Conservation (phyloP, 805 yeast species). For the Wickerhamia fluorescens region DNA sequence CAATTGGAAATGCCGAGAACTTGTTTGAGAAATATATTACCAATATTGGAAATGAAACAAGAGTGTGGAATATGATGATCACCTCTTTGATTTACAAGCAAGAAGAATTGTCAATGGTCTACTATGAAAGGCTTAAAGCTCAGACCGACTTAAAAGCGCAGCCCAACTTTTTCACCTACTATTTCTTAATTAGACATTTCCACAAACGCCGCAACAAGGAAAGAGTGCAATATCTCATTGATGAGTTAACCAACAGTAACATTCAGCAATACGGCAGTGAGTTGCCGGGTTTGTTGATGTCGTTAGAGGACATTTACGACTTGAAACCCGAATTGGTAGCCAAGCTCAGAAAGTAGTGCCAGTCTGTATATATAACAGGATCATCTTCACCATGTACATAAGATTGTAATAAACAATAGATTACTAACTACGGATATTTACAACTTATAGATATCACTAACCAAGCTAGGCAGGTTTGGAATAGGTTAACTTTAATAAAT, state of each 20-base stretch:
- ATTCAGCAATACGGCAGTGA: constrained; percentile 29
- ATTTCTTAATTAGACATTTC: constrained; percentile 38
- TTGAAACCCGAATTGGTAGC: constrained; percentile 6
- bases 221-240: constrained; percentile 28
- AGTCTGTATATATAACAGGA: too few species aligned
- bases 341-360: constrained; percentile 1
- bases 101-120: constrained; percentile 35
- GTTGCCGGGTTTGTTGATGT: constrained; percentile 30
- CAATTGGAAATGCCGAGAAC: constrained; percentile 20
- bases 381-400: too few species aligned
- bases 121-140: constrained; percentile 28
- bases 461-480: too few species aligned
- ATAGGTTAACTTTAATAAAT: too few species aligned
- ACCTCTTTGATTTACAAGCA: constrained; percentile 19
- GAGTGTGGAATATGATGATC: constrained; percentile 38
- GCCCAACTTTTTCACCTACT: constrained; percentile 48
- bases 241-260: constrained; percentile 27
- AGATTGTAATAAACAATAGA: not conserved
- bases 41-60: constrained; percentile 28
- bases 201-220: constrained; percentile 21
- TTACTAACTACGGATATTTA: too few species aligned
- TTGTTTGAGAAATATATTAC: constrained; percentile 28
- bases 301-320: constrained; percentile 9
- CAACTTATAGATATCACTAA: too few species aligned
- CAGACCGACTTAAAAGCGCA: constrained; percentile 11